These are phyloP conservation scores for Rubia peregrina DNA, from an alignment of 305 asterid genomes.

Conservation along the genomic window DNA sequence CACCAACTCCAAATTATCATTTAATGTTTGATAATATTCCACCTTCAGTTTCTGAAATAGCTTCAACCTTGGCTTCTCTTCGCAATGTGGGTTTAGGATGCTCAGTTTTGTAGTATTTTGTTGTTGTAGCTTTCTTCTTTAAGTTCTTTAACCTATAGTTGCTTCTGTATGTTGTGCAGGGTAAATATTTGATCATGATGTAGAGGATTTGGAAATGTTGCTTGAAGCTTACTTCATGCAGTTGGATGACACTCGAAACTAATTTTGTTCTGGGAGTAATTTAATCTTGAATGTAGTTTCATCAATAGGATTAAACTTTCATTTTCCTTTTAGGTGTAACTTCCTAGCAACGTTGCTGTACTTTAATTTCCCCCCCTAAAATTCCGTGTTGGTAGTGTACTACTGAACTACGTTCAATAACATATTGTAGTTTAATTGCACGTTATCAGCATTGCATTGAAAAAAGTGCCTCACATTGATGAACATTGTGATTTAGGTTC, in stretches of 20 bases:
- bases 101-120: no score
- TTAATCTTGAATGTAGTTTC: constrained; percentile 9
- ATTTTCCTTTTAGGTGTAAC: not conserved
- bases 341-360: not conserved
- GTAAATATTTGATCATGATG: constrained; percentile 37
- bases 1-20: constrained; percentile 50
- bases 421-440: not conserved
- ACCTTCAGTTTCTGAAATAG: constrained; percentile 63
- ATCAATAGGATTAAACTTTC: not conserved
- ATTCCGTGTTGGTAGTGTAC: not conserved
- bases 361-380: not conserved
- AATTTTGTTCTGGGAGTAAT: constrained; percentile 70
- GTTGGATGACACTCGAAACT: constrained; percentile 89
- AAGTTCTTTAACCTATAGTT: no score
- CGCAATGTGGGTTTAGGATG: constrained; percentile 21
- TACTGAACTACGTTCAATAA: not conserved
- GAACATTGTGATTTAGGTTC: not conserved
- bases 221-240: constrained; percentile 94
- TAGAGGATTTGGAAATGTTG: constrained; percentile 95
- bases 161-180: no score
- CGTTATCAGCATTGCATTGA: not conserved
- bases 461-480: not conserved
- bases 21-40: constrained; percentile 37
- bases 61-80: constrained; percentile 71
- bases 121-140: no score